Evolutionary conservation across 805 yeast species (phyloP).

Genomic region (Cyberlindnera petersonii): DNA sequence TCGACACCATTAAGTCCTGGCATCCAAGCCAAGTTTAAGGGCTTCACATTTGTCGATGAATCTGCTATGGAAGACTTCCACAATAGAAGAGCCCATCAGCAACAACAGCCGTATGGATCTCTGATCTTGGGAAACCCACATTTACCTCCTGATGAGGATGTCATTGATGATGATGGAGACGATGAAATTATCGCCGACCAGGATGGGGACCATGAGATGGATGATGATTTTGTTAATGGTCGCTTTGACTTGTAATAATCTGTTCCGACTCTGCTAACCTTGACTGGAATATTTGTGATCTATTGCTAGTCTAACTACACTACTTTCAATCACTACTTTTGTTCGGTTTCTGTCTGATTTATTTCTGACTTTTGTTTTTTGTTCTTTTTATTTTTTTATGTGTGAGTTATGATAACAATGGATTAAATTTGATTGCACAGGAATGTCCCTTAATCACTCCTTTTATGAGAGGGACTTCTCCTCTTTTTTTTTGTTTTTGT

Average conservation of each 20-base stretch:
- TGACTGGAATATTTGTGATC: too few relatives aligned
- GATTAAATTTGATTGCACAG: too few relatives aligned
- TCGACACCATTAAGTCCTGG: constrained; percentile 88
- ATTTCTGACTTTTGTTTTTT: too few relatives aligned
- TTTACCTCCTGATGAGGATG: constrained; percentile 80
- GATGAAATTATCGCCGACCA: constrained; percentile 40
- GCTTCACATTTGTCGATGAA: constrained; percentile 94
- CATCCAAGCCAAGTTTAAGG: constrained; percentile 93
- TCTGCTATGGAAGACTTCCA: constrained; percentile 88
- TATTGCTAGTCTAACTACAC: too few relatives aligned
- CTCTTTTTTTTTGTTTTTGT: too few relatives aligned
- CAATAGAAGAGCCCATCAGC: constrained; percentile 26
- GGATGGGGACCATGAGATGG: constrained; percentile 57
- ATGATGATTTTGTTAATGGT: constrained; percentile 84
- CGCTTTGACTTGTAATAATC: constrained; percentile 66
- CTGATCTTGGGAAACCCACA: constrained; percentile 78
- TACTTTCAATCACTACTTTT: too few relatives aligned
- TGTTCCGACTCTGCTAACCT: too few relatives aligned
- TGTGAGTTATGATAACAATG: too few relatives aligned
- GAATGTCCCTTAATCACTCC: too few relatives aligned
- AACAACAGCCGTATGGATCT: constrained; percentile 51
- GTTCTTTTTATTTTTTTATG: too few relatives aligned
- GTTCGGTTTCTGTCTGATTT: too few relatives aligned
- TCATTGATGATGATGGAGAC: constrained; percentile 64
- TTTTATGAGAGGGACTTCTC: too few relatives aligned